Percentiles rank a stretch among this genome's conserved stretches.
These are phyloP conservation scores for Neonectria faginata DNA, from an alignment of 2,329 filamentous ascomycete species.

Conservation along the genomic window DNA sequence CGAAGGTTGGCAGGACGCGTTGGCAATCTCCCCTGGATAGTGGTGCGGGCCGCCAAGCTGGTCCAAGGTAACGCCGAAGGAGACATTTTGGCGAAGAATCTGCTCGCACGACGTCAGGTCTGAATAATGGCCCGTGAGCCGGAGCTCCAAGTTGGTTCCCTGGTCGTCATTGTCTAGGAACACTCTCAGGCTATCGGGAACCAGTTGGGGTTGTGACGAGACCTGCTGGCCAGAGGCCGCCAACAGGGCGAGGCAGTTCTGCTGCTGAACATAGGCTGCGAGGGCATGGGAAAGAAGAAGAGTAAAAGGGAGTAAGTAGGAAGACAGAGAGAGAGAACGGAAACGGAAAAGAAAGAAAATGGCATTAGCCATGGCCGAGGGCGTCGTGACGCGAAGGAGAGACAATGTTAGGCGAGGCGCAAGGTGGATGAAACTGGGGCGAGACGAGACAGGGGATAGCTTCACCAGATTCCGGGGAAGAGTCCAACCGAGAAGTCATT, in stretches of 20 bases:
- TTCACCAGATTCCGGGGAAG: not conserved
- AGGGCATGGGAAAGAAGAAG: slow-evolving; percentile 16
- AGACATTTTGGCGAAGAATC: slow-evolving; percentile 22
- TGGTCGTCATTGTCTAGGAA: slow-evolving; percentile 19
- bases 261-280: slow-evolving; percentile 34
- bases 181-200: slow-evolving; percentile 8
- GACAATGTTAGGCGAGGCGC: not conserved
- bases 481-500: not conserved
- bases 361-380: not conserved
- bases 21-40: slow-evolving; percentile 33
- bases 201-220: slow-evolving; percentile 21
- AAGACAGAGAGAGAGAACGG: not conserved
- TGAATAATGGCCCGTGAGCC: not conserved
- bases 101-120: slow-evolving; percentile 18
- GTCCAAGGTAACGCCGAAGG: slow-evolving; percentile 29
- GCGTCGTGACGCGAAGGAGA: not conserved
- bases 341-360: not conserved
- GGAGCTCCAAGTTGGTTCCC: slow-evolving; percentile 25
- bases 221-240: slow-evolving; percentile 17
- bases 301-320: not conserved
- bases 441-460: not conserved
- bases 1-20: slow-evolving; percentile 30
- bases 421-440: not conserved
- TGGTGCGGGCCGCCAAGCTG: slow-evolving; percentile 32
- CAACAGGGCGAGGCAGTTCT: slow-evolving; percentile 28